These are phyloP conservation scores for Ehretia macrophylla DNA, from an alignment of 257 asterid species.

Conservation along the genomic window DNA sequence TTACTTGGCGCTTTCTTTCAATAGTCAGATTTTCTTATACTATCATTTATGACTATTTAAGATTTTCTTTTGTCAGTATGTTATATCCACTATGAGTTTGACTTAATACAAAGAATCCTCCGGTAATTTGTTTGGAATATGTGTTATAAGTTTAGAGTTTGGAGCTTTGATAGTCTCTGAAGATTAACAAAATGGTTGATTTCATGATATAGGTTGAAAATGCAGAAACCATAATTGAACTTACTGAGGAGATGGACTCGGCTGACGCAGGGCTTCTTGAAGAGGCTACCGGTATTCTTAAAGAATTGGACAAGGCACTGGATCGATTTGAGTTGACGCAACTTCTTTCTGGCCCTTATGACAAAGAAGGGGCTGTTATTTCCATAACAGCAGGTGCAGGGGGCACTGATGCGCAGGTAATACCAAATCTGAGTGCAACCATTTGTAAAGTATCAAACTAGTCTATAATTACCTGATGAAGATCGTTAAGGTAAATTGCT, in stretches of 20 bases:
- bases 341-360: slow-evolving; percentile 93
- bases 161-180: not conserved
- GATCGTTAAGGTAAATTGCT: no score
- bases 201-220: slow-evolving; percentile 53
- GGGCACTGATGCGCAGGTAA: slow-evolving; percentile 99
- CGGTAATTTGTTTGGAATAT: no score
- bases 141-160: not conserved
- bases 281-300: slow-evolving; percentile 79
- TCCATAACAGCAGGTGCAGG: slow-evolving; percentile 94
- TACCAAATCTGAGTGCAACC: slow-evolving; percentile 2
- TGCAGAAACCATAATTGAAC: slow-evolving; percentile 82
- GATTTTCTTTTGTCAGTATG: no score
- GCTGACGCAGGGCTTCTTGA: slow-evolving; percentile 65
- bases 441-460: not conserved
- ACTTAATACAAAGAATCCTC: no score
- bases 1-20: no score
- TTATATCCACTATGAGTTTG: no score
- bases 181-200: not conserved
- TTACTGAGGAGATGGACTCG: slow-evolving; percentile 93
- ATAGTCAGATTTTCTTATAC: no score
- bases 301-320: slow-evolving; percentile 72
- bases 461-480: not conserved
- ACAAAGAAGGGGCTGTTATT: slow-evolving; percentile 88
- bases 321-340: slow-evolving; percentile 84
- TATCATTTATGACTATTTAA: no score